Conservation (phyloP, 2,329 filamentous ascomycete species). For the Ceratocystis cubensis region DNA sequence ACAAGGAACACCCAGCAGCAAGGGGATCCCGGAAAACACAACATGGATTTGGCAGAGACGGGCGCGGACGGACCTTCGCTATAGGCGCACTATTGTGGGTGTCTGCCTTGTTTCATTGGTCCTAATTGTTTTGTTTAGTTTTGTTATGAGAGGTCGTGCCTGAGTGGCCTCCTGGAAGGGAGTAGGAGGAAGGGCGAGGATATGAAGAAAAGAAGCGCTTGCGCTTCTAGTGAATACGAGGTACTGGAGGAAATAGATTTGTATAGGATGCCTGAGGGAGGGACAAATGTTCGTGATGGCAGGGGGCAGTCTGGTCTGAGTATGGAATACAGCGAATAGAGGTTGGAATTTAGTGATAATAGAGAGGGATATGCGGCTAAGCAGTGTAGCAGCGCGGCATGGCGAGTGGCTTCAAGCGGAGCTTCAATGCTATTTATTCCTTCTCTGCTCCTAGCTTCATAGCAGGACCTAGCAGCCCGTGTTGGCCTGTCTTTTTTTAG, state of each 20-base stretch:
- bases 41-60: not conserved
- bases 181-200: not conserved
- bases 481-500: slow-evolving; percentile 6
- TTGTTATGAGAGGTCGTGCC: not conserved
- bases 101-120: not conserved
- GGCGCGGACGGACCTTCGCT: not conserved
- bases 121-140: not conserved
- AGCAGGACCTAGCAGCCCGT: not conserved
- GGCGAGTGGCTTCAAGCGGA: not conserved
- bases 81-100: too few species aligned
- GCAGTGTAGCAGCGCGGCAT: not conserved
- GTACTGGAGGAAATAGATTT: not conserved
- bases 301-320: not conserved
- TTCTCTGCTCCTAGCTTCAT: not conserved
- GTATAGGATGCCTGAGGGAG: not conserved
- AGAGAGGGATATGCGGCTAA: not conserved
- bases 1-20: not conserved
- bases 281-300: not conserved
- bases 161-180: not conserved
- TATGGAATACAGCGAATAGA: not conserved
- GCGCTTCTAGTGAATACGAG: not conserved
- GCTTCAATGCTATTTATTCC: not conserved
- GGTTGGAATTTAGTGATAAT: not conserved
- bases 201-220: not conserved
- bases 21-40: not conserved